Base-by-base conservation (phyloP, 441 rosid genomes). In the Iberis amara region DNA sequence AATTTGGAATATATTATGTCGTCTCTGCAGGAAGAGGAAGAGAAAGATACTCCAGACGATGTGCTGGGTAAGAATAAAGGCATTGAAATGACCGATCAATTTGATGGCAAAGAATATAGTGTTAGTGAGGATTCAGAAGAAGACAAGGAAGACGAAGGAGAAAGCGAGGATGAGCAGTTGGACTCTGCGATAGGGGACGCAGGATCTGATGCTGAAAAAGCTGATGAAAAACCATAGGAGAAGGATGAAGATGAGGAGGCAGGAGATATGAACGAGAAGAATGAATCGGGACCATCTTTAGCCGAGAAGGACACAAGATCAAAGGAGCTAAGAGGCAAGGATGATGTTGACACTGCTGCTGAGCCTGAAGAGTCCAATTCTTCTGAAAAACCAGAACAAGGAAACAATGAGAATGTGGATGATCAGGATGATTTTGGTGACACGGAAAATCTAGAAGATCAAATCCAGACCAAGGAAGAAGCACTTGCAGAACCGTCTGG, bases 1-100 rank as follows among this genome's bases (percentile, higher is more conserved):
- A 27, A 28, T 55, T 1, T 4, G 8, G 36, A 40, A 55, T 41
- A 40, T 54, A 38, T 39, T 66, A 50, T 9, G 15, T 74, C 47
- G 42, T 54, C 46, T 71, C 40, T 53, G 64, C 59, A 55, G 70
- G 70, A 50, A 46, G 86, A 94, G 91, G 73, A 69, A 59, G 95
- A 80, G 56, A 79, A 85, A 66, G 89, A 77, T 68, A 72, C 70
- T 41, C 65, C 76, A 2, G 72, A 72, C 64, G 86, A 89, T 66
- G 55, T 64, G 63, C 81, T 77, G 36, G 61, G 66, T 65, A 80
- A 80, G 68, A 71, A 80, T 45, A 90, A 85, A 70, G 99, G 99
- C 15, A 77, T 94, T 48, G 99, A 90, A 79, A 87, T 87, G 99
- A 89, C 76, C 54, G 77, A 87, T 54, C 94, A 87, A 58, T 85